A percentile compares a stretch with the other conserved stretches of the same genome.
phyloP scores from a whole-genome alignment of 495 filamentous ascomycete genomes.

The Penicillium subrubescens region DNA sequence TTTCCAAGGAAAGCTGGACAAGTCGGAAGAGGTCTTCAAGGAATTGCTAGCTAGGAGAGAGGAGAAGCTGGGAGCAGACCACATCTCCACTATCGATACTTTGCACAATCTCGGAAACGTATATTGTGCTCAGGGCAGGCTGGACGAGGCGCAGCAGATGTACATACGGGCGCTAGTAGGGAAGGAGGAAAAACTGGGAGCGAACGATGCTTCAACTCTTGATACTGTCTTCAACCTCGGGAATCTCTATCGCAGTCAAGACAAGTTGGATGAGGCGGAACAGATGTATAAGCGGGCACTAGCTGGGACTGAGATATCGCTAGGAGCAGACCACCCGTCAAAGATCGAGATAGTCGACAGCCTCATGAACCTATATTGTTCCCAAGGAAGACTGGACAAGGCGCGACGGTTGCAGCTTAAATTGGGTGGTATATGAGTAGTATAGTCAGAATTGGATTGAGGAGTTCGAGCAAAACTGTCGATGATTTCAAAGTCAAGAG shows the following conservation, averaged over 20 bases:
- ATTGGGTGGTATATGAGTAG: neutral
- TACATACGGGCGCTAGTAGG: neutral
- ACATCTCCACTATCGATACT: constrained; percentile 32
- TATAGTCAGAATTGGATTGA: neutral
- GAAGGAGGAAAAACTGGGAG: neutral
- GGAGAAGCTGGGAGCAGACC: constrained; percentile 29
- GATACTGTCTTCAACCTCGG: neutral
- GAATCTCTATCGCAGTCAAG: neutral
- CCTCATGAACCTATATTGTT: neutral
- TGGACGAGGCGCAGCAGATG: constrained; percentile 9
- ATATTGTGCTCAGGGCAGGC: constrained; percentile 27
- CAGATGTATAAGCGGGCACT: neutral
- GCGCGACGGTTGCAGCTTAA: constrained; percentile 29
- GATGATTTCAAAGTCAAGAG: neutral
- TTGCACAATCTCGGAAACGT: constrained; percentile 30
- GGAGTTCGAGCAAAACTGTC: neutral
- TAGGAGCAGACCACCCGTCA: neutral
- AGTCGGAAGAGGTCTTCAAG: constrained; percentile 30
- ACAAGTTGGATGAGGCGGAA: neutral
- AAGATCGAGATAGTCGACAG: neutral
- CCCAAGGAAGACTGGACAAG: constrained; percentile 3
- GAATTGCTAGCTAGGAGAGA: constrained; percentile 32
- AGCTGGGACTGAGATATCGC: neutral
- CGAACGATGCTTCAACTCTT: neutral
- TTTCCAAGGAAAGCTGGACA: constrained; percentile 24